phyloP scores from a whole-genome alignment of 23 red algal species.

The Cyanidiococcus yangmingshanensis region DNA sequence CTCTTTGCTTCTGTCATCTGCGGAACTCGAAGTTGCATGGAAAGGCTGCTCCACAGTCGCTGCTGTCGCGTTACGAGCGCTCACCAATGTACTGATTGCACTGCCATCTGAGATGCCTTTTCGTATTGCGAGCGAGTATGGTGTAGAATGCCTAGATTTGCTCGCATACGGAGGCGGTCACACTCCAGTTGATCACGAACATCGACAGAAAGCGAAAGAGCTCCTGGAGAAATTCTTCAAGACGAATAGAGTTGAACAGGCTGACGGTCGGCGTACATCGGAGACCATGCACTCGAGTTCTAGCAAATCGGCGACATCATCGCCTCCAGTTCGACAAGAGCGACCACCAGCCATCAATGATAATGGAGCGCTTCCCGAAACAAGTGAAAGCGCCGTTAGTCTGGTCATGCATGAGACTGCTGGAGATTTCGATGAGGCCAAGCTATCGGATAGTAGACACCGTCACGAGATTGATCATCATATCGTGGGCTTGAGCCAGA shows the following conservation, averaged over 20 bases:
- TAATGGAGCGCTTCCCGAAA: background rate
- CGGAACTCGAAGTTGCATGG: conserved; percentile 91
- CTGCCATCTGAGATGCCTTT: background rate
- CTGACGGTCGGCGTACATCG: background rate
- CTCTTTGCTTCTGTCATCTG: conserved; percentile 42
- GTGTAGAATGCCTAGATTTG: conserved; percentile 64
- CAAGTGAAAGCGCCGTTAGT: background rate
- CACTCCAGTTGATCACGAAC: background rate
- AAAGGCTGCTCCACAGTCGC: conserved; percentile 85
- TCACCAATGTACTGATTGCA: conserved; percentile 68
- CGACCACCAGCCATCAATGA: background rate
- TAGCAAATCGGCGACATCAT: background rate
- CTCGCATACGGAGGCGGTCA: background rate
- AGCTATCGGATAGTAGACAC: background rate
- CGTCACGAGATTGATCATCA: background rate
- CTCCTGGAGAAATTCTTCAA: background rate
- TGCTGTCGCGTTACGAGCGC: conserved; percentile 70
- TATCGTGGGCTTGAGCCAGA: background rate
- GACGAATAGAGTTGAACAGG: background rate
- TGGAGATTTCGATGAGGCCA: background rate
- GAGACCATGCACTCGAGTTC: background rate
- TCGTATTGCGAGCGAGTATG: conserved; percentile 51
- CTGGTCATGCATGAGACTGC: background rate
- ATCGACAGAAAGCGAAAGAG: background rate
- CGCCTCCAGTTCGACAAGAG: too few species aligned